Base-by-base conservation (phyloP, 176 grass and related monocot species). In the Triticum dicoccoides region DNA sequence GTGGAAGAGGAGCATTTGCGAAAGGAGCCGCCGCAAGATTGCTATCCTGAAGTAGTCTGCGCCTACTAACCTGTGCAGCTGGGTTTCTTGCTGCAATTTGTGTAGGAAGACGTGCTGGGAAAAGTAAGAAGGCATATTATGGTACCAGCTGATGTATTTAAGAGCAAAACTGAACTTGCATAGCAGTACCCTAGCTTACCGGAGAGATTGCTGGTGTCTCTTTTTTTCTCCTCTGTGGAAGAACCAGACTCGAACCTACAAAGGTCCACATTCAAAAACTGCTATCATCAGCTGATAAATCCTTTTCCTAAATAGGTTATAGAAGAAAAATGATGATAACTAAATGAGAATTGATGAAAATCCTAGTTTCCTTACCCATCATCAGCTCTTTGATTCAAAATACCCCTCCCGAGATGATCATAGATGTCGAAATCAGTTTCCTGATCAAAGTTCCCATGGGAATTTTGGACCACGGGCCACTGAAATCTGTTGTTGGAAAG, bases 401-500 rank as follows among this genome's bases (percentile, higher is more conserved):
- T 68, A 79, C 18, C 89, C 39, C 82, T 78, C 86, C 44, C 45
- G 5, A 70, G 58, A 84, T 89, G 30, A 69, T 88, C 87, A 84
- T 90, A 89, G 77, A 74, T 67, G 59, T 90, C 70, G 4, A 77
- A 85, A 88, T 87, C 86, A 86, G 79, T 77, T 86, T 90, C 83
- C 63, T 89, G 84, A 88, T 92, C 84, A 49, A 83, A 82, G 63
- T 92, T 86, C 61, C 85, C n/a, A 70, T 83, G 80, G 56, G 72
- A 61, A 41, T 84, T 92, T 86, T 77, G 84, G 80, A 91, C 85
- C 7, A 91, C 41, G 54, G 85, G 30, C 87, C 85, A 68, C 8
- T 88, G 83, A 83, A 99, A 91, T 85, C 41, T 92, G 71, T 96
- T 99, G 64, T 90, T 88, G 65, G 85, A 96, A 91, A 99, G 89